Conservation (phyloP, 345 rosid species). For the Acer campestre region DNA sequence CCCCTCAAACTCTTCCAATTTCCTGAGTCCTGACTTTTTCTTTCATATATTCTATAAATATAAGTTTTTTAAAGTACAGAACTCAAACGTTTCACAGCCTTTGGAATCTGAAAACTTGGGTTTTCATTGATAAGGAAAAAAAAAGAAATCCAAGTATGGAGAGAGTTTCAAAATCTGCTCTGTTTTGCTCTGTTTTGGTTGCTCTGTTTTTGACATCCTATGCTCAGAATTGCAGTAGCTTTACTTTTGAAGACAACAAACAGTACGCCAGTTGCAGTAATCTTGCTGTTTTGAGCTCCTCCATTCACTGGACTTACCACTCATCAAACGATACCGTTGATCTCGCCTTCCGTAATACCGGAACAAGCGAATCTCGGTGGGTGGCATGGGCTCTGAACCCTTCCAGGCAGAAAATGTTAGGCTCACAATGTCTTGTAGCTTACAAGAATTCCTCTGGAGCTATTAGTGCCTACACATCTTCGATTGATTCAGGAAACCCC, state of each 20-base stretch:
- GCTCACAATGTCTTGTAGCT: constrained; percentile 70
- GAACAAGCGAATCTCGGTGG: constrained; percentile 48
- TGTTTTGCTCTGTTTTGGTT: constrained; percentile 21
- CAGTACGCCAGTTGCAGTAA: constrained; percentile 35
- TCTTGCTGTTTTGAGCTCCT: constrained; percentile 53
- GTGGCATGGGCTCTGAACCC: constrained; percentile 79
- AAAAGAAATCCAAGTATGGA: constrained; percentile 11
- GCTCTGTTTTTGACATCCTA: constrained; percentile 23
- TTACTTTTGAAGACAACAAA: constrained; percentile 38
- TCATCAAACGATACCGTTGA: constrained; percentile 42
- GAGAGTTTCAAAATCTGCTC: background rate
- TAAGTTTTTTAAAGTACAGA: background rate
- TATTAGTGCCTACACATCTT: constrained; percentile 38
- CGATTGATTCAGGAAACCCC: background rate
- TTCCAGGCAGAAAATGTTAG: constrained; percentile 32
- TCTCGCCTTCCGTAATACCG: constrained; percentile 57
- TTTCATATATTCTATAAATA: background rate
- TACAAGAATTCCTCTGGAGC: constrained; percentile 41
- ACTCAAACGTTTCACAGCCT: background rate
- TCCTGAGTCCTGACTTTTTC: background rate
- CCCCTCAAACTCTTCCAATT: background rate
- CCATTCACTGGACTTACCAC: constrained; percentile 66
- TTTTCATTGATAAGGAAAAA: background rate
- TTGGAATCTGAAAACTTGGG: too few species aligned
- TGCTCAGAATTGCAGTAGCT: constrained; percentile 42